phyloP scores from a whole-genome alignment of 1,139 yeast species.

The Scheffersomyces titani region DNA sequence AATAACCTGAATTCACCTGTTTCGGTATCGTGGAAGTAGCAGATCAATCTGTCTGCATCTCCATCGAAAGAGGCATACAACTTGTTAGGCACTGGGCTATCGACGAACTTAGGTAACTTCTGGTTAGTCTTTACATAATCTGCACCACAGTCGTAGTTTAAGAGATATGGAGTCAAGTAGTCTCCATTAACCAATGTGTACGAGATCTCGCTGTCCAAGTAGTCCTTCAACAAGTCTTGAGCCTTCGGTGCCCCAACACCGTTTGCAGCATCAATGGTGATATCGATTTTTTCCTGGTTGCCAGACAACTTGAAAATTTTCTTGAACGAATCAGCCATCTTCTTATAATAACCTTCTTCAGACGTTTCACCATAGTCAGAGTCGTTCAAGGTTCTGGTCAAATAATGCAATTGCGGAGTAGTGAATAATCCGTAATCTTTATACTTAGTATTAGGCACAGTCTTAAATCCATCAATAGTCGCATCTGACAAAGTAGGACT shows the following conservation, averaged over 20 bases:
- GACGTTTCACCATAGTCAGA: conserved; percentile 60
- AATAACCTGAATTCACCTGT: conserved; percentile 59
- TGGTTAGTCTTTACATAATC: conserved; percentile 93
- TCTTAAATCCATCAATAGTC: conserved; percentile 66
- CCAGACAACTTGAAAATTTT: conserved; percentile 28
- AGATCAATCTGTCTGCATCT: conserved; percentile 93
- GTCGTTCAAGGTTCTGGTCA: conserved; percentile 74
- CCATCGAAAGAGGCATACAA: conserved; percentile 92
- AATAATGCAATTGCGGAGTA: conserved; percentile 92
- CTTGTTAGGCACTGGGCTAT: conserved; percentile 35
- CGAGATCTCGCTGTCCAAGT: conserved; percentile 43
- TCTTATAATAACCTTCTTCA: conserved; percentile 71
- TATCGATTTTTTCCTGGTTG: conserved; percentile 31
- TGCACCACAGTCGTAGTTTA: conserved; percentile 90
- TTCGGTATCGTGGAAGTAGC: conserved; percentile 60
- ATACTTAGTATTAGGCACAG: conserved; percentile 44
- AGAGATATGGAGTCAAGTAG: conserved; percentile 52
- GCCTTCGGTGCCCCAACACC: conserved; percentile 93
- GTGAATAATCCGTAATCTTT: conserved; percentile 73
- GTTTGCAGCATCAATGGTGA: conserved; percentile 86
- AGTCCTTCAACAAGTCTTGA: conserved; percentile 43
- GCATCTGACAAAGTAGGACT: conserved; percentile 67
- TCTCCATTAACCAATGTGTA: conserved; percentile 60
- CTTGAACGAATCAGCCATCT: conserved; percentile 50
- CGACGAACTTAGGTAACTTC: conserved; percentile 64